phyloP scores from a whole-genome alignment of 1,284 basidiomycete species.

The Pyrrhoderma noxium region DNA sequence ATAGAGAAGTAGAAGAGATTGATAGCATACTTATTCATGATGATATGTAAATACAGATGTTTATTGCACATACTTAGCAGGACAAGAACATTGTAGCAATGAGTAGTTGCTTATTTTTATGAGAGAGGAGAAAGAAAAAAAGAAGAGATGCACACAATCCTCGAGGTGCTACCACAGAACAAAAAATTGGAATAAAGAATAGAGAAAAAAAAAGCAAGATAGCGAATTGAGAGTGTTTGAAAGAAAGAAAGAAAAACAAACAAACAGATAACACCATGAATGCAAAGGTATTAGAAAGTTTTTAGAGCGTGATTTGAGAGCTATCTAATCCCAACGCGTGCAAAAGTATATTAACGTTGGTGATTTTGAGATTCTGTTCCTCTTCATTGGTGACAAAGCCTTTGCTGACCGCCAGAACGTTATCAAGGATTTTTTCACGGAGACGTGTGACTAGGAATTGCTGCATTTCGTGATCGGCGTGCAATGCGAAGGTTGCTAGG shows the following conservation, averaged over 20 bases:
- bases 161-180: not conserved
- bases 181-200: not conserved
- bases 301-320: slow-evolving; percentile 63
- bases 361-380: slow-evolving; percentile 57
- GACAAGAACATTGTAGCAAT: slow-evolving; percentile 3
- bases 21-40: slow-evolving; percentile 11
- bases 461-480: slow-evolving; percentile 79
- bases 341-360: slow-evolving; percentile 82
- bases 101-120: too few species aligned
- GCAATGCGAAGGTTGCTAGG: slow-evolving; percentile 82
- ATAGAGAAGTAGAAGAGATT: slow-evolving; percentile 5
- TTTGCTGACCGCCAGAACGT: slow-evolving; percentile 71
- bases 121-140: too few species aligned
- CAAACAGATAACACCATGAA: slow-evolving; percentile 10
- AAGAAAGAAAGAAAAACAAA: slow-evolving; percentile 17
- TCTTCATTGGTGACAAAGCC: slow-evolving; percentile 66
- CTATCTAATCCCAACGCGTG: slow-evolving; percentile 81
- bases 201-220: slow-evolving; percentile 6
- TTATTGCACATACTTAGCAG: slow-evolving; percentile 3
- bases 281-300: slow-evolving; percentile 13
- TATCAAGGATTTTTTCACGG: slow-evolving; percentile 89
- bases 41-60: slow-evolving; percentile 17
- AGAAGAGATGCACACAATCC: too few species aligned
- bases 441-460: slow-evolving; percentile 84
- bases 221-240: slow-evolving; percentile 20